phyloP scores from a whole-genome alignment of 1,139 yeast genomes.

The Blastobotrys buckinghamii region DNA sequence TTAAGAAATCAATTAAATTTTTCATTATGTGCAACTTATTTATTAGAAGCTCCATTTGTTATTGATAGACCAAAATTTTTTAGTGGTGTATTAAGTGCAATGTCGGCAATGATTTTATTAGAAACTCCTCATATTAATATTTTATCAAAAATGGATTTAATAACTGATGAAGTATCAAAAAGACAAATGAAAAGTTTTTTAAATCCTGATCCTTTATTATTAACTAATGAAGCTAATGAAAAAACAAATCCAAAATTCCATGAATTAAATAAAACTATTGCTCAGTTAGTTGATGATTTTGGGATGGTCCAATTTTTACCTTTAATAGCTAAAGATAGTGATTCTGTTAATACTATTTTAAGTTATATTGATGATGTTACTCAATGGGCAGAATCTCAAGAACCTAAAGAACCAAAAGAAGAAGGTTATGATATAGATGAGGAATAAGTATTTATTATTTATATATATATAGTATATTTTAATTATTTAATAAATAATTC shows the following conservation, averaged over 20 bases:
- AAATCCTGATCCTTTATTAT: constrained; percentile 82
- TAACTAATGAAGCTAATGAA: constrained; percentile 47
- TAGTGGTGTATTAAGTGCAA: constrained; percentile 92
- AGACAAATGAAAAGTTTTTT: constrained; percentile 76
- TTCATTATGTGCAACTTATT: constrained; percentile 84
- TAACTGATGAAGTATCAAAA: constrained; percentile 57
- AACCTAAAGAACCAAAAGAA: constrained; percentile 92
- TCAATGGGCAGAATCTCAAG: constrained; percentile 96
- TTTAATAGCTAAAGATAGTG: constrained; percentile 74
- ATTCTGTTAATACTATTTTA: constrained; percentile 72
- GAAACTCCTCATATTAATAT: constrained; percentile 94
- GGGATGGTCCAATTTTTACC: constrained; percentile 98
- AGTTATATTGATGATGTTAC: constrained; percentile 95
- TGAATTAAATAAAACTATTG: constrained; percentile 72
- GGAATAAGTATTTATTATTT: not conserved
- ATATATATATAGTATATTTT: not conserved
- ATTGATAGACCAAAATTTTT: constrained; percentile 87
- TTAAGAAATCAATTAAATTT: constrained; percentile 72
- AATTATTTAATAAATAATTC: not conserved
- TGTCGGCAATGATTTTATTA: constrained; percentile 94
- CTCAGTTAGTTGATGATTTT: constrained; percentile 80
- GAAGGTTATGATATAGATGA: constrained; percentile 63
- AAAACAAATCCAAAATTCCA: constrained; percentile 70
- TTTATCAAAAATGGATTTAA: constrained; percentile 76
- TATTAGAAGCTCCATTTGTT: constrained; percentile 90